phyloP scores from a whole-genome alignment of 768 basidiomycete genomes.

The Phlegmacium glaucopus region DNA sequence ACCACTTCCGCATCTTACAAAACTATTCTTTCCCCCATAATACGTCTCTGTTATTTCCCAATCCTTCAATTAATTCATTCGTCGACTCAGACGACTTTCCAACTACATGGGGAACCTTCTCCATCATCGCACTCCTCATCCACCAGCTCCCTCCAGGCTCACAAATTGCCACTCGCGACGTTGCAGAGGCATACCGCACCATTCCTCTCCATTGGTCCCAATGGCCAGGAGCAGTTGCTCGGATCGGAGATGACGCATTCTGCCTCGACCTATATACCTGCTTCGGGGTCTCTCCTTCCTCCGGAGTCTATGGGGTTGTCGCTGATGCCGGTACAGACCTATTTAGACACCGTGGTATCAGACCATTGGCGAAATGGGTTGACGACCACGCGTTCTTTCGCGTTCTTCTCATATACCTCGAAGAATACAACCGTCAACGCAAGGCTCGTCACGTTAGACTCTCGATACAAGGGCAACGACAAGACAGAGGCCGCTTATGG shows the following conservation, averaged over 20 bases:
- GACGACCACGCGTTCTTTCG: conserved; percentile 30
- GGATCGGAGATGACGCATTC: conserved; percentile 15
- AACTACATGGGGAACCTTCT: conserved; percentile 42
- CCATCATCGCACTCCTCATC: conserved; percentile 22
- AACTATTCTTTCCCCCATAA: conserved; percentile 30
- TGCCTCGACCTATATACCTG: conserved; percentile 19
- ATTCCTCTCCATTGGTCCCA: conserved; percentile 29
- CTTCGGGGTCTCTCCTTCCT: conserved; percentile 19
- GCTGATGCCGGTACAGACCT: conserved; percentile 21
- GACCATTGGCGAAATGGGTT: conserved; percentile 28
- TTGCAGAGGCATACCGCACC: conserved; percentile 35
- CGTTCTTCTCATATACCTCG: conserved; percentile 15
- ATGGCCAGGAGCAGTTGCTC: conserved; percentile 33
- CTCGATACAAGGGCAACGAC: not conserved
- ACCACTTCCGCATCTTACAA: conserved; percentile 28
- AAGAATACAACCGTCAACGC: conserved; percentile 21
- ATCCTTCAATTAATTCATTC: conserved; percentile 24
- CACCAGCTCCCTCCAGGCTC: conserved; percentile 31
- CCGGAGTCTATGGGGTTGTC: conserved; percentile 22
- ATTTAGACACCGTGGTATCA: conserved; percentile 19
- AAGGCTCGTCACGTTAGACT: conserved; percentile 5
- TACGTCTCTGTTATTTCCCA: not conserved
- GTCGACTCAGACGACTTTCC: conserved; percentile 33
- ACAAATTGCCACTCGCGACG: conserved; percentile 31
- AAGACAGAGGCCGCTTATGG: conserved; percentile 15